Evolutionary conservation across 2,329 filamentous ascomycete genomes (phyloP), one percentile per base, ranked within the genome.

Genomic region (Fusarium sp.): DNA sequence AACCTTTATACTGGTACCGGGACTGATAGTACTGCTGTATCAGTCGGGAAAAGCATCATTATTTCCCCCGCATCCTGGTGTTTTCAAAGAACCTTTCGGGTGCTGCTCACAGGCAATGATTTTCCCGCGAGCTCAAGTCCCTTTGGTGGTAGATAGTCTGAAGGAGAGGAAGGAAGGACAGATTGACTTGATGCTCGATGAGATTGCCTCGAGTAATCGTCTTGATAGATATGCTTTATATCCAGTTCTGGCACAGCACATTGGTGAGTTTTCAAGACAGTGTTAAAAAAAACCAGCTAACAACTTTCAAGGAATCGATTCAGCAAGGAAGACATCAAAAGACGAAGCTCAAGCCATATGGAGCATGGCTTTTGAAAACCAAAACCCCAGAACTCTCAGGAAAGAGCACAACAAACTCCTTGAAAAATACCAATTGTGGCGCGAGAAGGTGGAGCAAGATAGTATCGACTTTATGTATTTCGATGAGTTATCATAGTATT

Each of bases 41-140:
- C 65, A 70, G 22, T 70, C 65, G 1, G 67, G 67, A 20, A 70
- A 70, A 18, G 67, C 67, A 18, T 70, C 65, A 8, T 18, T 70
- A 4, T 65, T 70, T 16, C 65, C 67, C 0, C 67, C 65, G 0
- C 16, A 38, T 1, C 31, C 65, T 4, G 67, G 67, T 3, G 42
- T 70, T 6, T 60, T 65, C n/a, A 70, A 70, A 28, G 65, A 70
- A 6, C 59, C 65, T 10, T 70, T 70, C 12, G 67, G 67, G 1
- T 70, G 67, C 7, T 70, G 65, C 38, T 70, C 65, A 28, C 67
- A 70, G 16, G 67, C 67, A 14, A 70, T 70, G 67, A 24, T 70
- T 5, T 70, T 55, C 10, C 65, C 67, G 0, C 33, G 67, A 9
- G 13, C 22, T 20, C 36, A 65, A n/a, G 45, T 70, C 1, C 65